Evolutionary conservation across 345 rosid species (phyloP), one percentile per base, ranked within the genome.

Genomic region (Dipteronia sinensis): DNA sequence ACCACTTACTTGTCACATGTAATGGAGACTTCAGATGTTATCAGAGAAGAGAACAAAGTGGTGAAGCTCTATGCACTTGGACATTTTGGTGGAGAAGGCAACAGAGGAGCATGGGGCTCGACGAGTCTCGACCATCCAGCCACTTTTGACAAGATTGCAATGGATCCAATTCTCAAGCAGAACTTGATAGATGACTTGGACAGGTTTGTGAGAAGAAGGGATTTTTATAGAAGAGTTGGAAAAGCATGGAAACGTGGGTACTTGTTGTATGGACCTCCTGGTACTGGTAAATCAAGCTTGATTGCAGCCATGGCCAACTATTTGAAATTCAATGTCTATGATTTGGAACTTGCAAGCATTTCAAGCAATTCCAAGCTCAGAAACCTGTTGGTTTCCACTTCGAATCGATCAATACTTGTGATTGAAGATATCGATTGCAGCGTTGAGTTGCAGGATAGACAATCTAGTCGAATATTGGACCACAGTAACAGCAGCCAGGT

Each of bases 81-180:
- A 49, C 34, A 46, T 62, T 68, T 62, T 22, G 47, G 29, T 0
- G 58, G 29, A 25, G 76, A 44, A 7, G 13, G 7, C 1, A 16
- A 44, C 22, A n/a, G 73, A 10, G 80, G 64, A 55, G 61, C 6
- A 46, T 77, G 76, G 81, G 40, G 64, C 22, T 82, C 76, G 11
- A 82, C 55, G 38, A 75, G 71, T 69, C 81, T 82, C 46, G 65
- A 74, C 11, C 85, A 82, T 75, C 85, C 82, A 46, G 77, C 83
- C 12, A 82, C 82, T 42, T 82, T 80, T 65, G 82, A 82, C 20
- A 80, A 67, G 22, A 61, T 75, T 72, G 82, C 85, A n/a, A 82
- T 82, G 78, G 85, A 85, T 20, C 77, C 56, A 1, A 3, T 1
- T 0, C 47, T 78, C 59, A 79, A 81, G 78, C 66, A 76, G 68